Evolutionary conservation across 31 red algal genomes (phyloP), one percentile per base, ranked within the genome.

Genomic region (Odonthalia washingtoniensis): DNA sequence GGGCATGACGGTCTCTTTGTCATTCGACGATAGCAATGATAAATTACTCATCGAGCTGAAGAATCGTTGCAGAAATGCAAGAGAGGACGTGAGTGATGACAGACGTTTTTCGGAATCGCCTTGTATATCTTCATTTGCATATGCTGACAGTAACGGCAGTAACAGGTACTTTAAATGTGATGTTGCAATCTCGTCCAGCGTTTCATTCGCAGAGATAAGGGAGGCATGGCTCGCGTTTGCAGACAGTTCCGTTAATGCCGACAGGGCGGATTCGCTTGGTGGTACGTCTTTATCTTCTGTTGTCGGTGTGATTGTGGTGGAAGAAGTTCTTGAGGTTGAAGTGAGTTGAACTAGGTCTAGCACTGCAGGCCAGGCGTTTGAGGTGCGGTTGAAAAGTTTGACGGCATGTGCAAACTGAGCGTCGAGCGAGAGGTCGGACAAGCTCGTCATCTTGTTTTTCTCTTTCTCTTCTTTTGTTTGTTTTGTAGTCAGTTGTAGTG

Each of bases 131-230:
- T 42, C 45, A 66, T 75, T 75, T 1, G 81, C 87, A 49, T 63
- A n/a, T 31, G 92, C 92, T 17, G n/a, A 24, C 18, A 95, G 38
- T 41, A 80, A 87, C 40, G 92, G 87, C 6, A 86, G 61, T 38
- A 95, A 44, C 26, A 90, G 46, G 33, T 74, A 83, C 86, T 87
- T 89, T 31, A 95, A 67, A 46, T 30, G 41, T 38, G 70, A 46
- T 4, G 92, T 90, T 3, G 87, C 64, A 62, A 95, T 85, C 53
- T 95, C 92, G 28, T 95, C 92, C 38, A 89, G 76, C 4, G 33
- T 35, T 45, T 95, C 92, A 62, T 95, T 95, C 1, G 73, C 28
- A 16, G 89, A 91, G 28, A 91, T 77, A 34, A 91, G n/a, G 28
- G 77, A 43, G 57, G 77, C 87, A 5, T 42, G 6, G 3, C 40